Conservation (phyloP, 352 stramenopile genomes). For the Phytopythium chamaehyphon region DNA sequence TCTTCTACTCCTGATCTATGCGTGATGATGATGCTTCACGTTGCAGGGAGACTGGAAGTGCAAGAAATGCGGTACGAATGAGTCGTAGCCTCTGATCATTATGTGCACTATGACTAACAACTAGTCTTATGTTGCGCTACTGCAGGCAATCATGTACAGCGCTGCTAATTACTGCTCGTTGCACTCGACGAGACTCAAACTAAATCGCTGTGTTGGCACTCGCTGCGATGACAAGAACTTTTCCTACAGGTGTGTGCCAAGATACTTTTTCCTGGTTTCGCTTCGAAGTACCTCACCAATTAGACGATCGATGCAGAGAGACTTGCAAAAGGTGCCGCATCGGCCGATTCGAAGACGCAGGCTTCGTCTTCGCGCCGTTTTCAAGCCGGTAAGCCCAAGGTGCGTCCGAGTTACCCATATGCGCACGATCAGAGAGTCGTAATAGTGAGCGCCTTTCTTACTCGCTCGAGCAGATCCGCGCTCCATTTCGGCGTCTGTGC, state of each 20-base stretch:
- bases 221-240: conserved; percentile 44
- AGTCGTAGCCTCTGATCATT: not conserved
- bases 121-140: not conserved
- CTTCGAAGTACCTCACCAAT: not conserved
- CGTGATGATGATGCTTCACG: not conserved
- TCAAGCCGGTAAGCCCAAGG: conserved; percentile 7
- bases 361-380: conserved; percentile 38
- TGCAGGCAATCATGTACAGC: conserved; percentile 53
- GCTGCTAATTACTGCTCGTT: not conserved
- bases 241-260: conserved; percentile 38
- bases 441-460: no score
- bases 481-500: not conserved
- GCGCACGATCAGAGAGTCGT: not conserved
- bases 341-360: conserved; percentile 52
- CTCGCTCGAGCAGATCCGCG: not conserved
- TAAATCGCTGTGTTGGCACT: conserved; percentile 7
- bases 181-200: conserved; percentile 10
- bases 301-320: conserved; percentile 20
- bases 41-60: conserved; percentile 75
- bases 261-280: not conserved
- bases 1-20: no score
- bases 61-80: conserved; percentile 51
- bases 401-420: no score
- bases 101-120: conserved; percentile 19
- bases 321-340: conserved; percentile 61